A percentile compares a stretch with the other conserved stretches of the same genome.
phyloP scores from a whole-genome alignment of 805 yeast genomes.

The Wickerhamomyces sydowiorum region DNA sequence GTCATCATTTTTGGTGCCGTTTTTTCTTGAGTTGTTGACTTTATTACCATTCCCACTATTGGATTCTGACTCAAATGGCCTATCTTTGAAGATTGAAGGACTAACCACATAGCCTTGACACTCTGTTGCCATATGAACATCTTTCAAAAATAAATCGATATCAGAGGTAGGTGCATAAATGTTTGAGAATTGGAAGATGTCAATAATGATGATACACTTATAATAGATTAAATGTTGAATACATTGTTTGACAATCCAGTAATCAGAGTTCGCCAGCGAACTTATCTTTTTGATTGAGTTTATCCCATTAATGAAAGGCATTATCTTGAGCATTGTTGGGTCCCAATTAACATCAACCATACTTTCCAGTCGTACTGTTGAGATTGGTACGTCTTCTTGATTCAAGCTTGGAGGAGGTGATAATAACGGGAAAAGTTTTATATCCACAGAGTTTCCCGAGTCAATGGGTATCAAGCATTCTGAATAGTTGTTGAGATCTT shows the following conservation, averaged over 20 bases:
- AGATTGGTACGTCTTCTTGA: conserved; percentile 85
- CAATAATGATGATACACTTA: conserved; percentile 75
- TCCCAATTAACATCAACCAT: conserved; percentile 94
- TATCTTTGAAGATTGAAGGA: conserved; percentile 26
- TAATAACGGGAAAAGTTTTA: conserved; percentile 86
- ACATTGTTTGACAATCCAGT: conserved; percentile 72
- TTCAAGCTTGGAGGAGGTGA: conserved; percentile 72
- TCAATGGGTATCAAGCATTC: conserved; percentile 95
- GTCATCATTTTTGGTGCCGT: neutral
- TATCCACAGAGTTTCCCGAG: conserved; percentile 82
- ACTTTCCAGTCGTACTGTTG: conserved; percentile 69
- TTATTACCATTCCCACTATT: neutral
- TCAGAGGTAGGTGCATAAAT: conserved; percentile 85
- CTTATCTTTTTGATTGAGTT: conserved; percentile 78
- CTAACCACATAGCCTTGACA: conserved; percentile 78
- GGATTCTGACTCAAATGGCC: conserved; percentile 24
- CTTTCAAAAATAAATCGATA: conserved; percentile 61
- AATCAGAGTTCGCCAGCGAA: conserved; percentile 75
- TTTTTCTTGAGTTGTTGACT: conserved; percentile 2
- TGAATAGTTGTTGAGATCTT: conserved; percentile 90
- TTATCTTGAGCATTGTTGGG: conserved; percentile 86
- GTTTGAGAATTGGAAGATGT: conserved; percentile 84
- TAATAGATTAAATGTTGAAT: conserved; percentile 89
- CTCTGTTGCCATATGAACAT: conserved; percentile 62
- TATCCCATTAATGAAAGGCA: conserved; percentile 84